A percentile compares a stretch with the other conserved stretches of the same genome.
Conservation (phyloP, 176 grass and related monocot species). For the Aechmea fasciata region DNA sequence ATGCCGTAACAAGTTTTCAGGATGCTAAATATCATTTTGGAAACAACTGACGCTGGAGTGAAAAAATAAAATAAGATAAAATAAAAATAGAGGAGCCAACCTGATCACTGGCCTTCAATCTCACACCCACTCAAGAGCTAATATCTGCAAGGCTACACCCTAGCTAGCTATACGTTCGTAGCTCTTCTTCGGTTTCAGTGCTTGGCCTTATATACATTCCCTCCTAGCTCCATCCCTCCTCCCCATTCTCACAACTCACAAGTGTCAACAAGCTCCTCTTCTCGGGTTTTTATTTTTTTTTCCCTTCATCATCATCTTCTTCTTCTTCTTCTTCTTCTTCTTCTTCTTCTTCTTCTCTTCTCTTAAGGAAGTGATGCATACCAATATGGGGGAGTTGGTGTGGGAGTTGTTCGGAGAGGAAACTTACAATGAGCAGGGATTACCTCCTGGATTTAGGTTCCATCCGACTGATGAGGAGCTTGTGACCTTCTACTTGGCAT, state of each 20-base stretch:
- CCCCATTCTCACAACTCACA: slow-evolving; percentile 22
- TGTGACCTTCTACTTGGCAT: slow-evolving; percentile 78
- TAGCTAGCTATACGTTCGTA: slow-evolving; percentile 12
- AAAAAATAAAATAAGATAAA: too few relatives aligned
- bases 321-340: neutral
- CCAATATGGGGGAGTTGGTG: slow-evolving; percentile 46
- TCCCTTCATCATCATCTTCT: neutral
- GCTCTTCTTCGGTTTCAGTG: slow-evolving; percentile 37
- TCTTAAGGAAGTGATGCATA: slow-evolving; percentile 6
- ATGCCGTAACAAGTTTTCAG: too few relatives aligned
- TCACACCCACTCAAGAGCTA: neutral
- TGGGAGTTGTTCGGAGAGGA: slow-evolving; percentile 76
- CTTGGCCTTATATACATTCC: slow-evolving; percentile 37
- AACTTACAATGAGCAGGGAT: slow-evolving; percentile 47
- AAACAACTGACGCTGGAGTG: too few relatives aligned
- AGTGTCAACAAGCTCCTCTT: slow-evolving; percentile 9
- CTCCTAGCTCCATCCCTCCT: slow-evolving; percentile 7
- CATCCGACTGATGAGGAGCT: slow-evolving; percentile 98
- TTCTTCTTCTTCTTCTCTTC: neutral
- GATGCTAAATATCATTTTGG: too few relatives aligned
- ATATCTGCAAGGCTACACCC: slow-evolving; percentile 14
- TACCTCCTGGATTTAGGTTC: slow-evolving; percentile 90
- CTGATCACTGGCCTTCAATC: neutral
- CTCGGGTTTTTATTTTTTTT: neutral
- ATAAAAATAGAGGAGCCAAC: too few relatives aligned